A percentile compares a stretch with the other conserved stretches of the same genome.
Conservation (phyloP, 2,329 filamentous ascomycete species). For the Clonostachys rhizophaga region DNA sequence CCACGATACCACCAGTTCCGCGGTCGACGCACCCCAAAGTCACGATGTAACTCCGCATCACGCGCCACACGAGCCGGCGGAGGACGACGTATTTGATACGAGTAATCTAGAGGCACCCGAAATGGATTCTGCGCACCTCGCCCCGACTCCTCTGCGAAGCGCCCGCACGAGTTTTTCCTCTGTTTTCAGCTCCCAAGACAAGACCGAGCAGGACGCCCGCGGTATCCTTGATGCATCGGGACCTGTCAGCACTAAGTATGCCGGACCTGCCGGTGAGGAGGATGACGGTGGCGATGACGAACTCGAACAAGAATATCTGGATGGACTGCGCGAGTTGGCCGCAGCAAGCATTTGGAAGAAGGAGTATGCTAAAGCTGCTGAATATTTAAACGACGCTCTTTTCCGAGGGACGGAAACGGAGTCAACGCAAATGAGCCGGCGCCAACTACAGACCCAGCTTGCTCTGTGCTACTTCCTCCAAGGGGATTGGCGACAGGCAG, state of each 20-base stretch:
- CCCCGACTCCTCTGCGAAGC: too few species aligned
- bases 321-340: conserved; percentile 13
- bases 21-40: conserved; percentile 8
- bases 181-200: background rate
- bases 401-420: conserved; percentile 1
- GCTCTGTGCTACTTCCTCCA: conserved; percentile 13
- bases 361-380: conserved; percentile 12
- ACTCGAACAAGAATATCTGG: conserved; percentile 8
- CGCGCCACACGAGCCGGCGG: background rate
- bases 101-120: too few species aligned
- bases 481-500: conserved; percentile 10
- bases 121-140: too few species aligned
- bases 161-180: background rate
- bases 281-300: conserved; percentile 5
- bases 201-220: background rate
- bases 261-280: background rate
- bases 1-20: conserved; percentile 13
- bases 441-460: conserved; percentile 11
- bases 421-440: background rate
- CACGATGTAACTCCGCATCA: background rate
- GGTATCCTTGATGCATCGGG: background rate
- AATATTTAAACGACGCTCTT: conserved; percentile 11
- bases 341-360: conserved; percentile 11
- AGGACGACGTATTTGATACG: background rate
- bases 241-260: background rate